phyloP scores from a whole-genome alignment of 1,284 basidiomycete genomes.

The Ustilago nuda region DNA sequence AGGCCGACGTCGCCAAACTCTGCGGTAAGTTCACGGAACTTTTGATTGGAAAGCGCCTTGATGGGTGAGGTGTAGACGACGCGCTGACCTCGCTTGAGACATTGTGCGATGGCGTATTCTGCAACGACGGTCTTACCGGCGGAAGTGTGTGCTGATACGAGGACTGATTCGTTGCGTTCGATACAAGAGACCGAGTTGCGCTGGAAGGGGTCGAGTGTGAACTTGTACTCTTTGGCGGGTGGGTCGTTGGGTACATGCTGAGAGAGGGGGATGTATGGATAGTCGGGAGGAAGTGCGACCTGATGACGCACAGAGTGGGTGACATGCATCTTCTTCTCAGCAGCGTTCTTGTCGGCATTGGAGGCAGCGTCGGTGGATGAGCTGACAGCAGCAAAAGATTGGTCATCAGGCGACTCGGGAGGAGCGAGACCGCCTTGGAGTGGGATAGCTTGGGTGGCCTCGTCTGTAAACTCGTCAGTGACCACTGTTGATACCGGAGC shows the following conservation, averaged over 20 bases:
- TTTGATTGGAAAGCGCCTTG: conserved; percentile 98
- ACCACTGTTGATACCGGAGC: conserved; percentile 52
- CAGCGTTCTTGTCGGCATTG: conserved; percentile 29
- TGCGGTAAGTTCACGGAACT: conserved; percentile 96
- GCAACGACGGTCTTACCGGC: conserved; percentile 99
- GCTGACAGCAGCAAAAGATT: background rate
- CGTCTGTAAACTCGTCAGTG: conserved; percentile 59
- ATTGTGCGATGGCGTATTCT: conserved; percentile 98
- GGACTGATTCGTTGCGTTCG: conserved; percentile 94
- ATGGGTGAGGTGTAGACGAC: conserved; percentile 99
- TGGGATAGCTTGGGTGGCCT: conserved; percentile 45
- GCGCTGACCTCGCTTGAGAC: conserved; percentile 88
- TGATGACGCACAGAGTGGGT: conserved; percentile 80
- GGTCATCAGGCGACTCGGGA: conserved; percentile 13
- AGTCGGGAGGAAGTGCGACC: conserved; percentile 93
- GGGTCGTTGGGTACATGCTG: conserved; percentile 91
- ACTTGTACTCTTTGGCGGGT: conserved; percentile 92
- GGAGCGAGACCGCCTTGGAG: conserved; percentile 32
- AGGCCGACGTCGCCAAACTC: conserved; percentile 98
- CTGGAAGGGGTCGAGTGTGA: conserved; percentile 97
- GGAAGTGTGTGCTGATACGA: conserved; percentile 98
- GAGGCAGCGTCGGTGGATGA: conserved; percentile 9
- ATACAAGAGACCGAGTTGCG: conserved; percentile 93
- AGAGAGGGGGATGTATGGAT: conserved; percentile 89
- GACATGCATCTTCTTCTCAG: conserved; percentile 57